Conservation (phyloP, 257 asterid genomes). For the Rhazya stricta region DNA sequence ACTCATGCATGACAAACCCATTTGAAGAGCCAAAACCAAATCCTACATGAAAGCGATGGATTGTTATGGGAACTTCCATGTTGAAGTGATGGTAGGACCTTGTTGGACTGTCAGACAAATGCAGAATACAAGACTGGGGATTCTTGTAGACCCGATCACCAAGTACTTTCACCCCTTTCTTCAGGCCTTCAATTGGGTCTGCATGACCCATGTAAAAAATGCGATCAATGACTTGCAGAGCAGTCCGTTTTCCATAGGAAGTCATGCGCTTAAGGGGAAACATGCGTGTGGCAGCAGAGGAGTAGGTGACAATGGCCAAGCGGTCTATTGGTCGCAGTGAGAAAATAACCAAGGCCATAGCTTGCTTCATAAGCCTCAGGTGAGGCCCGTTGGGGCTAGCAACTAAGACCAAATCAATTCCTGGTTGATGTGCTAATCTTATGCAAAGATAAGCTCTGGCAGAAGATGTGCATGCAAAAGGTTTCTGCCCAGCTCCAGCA, state of each 20-base stretch:
- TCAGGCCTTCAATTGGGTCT: slow-evolving; percentile 73
- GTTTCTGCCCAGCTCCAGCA: slow-evolving; percentile 20
- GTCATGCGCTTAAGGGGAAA: slow-evolving; percentile 91
- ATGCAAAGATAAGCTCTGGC: slow-evolving; percentile 51
- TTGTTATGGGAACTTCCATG: slow-evolving; percentile 34
- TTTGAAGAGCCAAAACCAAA: slow-evolving; percentile 57
- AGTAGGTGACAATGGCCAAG: slow-evolving; percentile 69
- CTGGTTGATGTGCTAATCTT: slow-evolving; percentile 55
- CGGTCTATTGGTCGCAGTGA: slow-evolving; percentile 70
- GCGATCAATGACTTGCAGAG: slow-evolving; percentile 71
- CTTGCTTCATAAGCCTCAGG: slow-evolving; percentile 81
- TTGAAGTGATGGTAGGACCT: slow-evolving; percentile 51
- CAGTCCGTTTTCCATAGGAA: slow-evolving; percentile 61
- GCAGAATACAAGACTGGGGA: slow-evolving; percentile 58
- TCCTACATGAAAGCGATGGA: slow-evolving; percentile 63
- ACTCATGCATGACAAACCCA: slow-evolving; percentile 69
- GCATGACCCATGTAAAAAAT: slow-evolving; percentile 72
- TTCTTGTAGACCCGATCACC: slow-evolving; percentile 70
- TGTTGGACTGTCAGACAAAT: slow-evolving; percentile 58
- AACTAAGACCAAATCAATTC: slow-evolving; percentile 72
- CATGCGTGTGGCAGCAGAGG: slow-evolving; percentile 75
- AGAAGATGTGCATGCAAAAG: slow-evolving; percentile 30
- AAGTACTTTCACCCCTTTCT: slow-evolving; percentile 76
- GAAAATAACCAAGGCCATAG: slow-evolving; percentile 75
- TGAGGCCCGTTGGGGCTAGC: slow-evolving; percentile 88